Conservation (phyloP, 495 filamentous ascomycete genomes). For the Podospora comata region DNA sequence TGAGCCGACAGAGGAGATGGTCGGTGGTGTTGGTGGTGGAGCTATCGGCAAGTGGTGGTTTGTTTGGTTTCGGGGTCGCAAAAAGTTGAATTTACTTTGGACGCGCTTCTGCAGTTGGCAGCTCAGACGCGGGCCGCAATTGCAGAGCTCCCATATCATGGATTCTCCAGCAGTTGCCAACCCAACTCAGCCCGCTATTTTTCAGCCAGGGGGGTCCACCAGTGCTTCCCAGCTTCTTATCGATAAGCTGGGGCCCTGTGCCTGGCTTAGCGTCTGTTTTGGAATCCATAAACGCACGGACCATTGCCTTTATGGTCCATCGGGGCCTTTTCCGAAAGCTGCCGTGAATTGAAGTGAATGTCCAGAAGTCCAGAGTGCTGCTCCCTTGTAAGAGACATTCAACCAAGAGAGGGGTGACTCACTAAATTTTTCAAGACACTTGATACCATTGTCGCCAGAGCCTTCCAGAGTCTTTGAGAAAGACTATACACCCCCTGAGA, state of each 20-base stretch:
- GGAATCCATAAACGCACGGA: background rate
- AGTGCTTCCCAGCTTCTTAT: constrained; percentile 4
- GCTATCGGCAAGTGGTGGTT: background rate
- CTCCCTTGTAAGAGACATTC: background rate
- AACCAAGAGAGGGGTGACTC: background rate
- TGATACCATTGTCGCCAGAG: background rate
- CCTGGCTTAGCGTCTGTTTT: background rate
- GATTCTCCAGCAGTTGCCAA: constrained; percentile 12
- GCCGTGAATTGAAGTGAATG: background rate
- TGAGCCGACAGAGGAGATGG: background rate
- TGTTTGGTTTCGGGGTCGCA: background rate
- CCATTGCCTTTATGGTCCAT: background rate
- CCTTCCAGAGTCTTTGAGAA: background rate
- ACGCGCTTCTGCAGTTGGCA: constrained; percentile 9
- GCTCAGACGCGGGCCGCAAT: constrained; percentile 19
- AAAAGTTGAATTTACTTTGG: constrained; percentile 14
- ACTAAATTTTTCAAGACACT: background rate
- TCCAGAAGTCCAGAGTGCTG: background rate
- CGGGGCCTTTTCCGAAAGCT: background rate
- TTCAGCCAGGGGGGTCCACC: constrained; percentile 12
- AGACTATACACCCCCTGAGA: background rate
- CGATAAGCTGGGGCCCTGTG: constrained; percentile 18
- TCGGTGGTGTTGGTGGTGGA: constrained; percentile 4
- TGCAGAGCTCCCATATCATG: background rate
- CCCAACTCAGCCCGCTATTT: constrained; percentile 15